A percentile compares a stretch with the other conserved stretches of the same genome.
These are phyloP conservation scores for Trichoderma pleuroti DNA, from an alignment of 2,329 filamentous ascomycete genomes.

Conservation along the genomic window DNA sequence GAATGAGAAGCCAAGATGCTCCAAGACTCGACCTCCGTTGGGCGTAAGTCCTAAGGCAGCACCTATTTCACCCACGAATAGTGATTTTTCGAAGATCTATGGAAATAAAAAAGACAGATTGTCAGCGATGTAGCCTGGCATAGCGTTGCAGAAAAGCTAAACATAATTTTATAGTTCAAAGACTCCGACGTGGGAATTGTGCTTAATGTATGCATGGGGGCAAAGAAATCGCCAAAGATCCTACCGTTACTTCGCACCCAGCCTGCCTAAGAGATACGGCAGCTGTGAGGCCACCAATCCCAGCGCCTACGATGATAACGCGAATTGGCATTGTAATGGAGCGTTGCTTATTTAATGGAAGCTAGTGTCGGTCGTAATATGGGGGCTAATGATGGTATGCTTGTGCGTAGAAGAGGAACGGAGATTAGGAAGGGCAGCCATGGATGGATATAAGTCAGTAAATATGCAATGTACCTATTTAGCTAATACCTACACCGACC, in stretches of 20 bases:
- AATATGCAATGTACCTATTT: background rate
- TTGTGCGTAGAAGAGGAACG: background rate
- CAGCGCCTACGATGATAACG: background rate
- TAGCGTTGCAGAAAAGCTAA: background rate
- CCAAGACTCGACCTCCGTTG: background rate
- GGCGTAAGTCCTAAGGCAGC: background rate
- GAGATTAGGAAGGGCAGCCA: background rate
- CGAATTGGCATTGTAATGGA: background rate
- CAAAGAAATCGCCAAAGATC: background rate
- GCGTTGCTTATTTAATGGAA: background rate
- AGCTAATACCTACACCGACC: background rate
- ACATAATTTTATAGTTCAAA: background rate
- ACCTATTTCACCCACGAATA: background rate
- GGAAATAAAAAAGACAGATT: background rate
- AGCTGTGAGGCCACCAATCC: background rate
- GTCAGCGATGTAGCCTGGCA: background rate
- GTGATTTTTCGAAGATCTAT: background rate
- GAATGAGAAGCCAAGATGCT: background rate
- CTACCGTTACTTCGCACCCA: background rate
- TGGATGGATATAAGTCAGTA: background rate
- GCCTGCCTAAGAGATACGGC: background rate
- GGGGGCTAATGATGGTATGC: background rate
- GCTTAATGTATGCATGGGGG: background rate
- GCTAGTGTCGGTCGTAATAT: no score
- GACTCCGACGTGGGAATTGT: background rate